phyloP scores from a whole-genome alignment of 2,329 filamentous ascomycete species.

The Plectosphaerella cucumerina region DNA sequence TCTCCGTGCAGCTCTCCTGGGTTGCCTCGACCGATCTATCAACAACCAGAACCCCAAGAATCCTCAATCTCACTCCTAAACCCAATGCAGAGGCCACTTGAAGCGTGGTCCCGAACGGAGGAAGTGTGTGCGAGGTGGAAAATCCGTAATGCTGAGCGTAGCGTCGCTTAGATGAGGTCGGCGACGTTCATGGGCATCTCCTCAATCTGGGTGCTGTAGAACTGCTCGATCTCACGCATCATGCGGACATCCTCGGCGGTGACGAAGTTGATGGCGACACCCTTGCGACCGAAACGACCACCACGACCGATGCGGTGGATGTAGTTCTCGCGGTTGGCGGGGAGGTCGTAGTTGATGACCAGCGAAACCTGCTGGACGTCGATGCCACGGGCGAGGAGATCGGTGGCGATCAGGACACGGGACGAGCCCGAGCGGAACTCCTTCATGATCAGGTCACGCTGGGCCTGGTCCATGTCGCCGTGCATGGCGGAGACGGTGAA shows the following conservation, averaged over 20 bases:
- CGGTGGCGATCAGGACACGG: constrained; percentile 96
- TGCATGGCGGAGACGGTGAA: constrained; percentile 99
- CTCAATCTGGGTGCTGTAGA: constrained; percentile 99
- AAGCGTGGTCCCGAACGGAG: constrained; percentile 8
- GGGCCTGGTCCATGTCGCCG: constrained; percentile 97
- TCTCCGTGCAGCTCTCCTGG: constrained; percentile 10
- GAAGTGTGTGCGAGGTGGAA: constrained; percentile 2
- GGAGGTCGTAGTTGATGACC: constrained; percentile 99
- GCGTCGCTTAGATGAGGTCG: constrained; percentile 63
- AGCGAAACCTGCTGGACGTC: constrained; percentile 99
- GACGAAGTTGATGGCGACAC: constrained; percentile 99
- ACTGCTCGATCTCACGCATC: constrained; percentile 99
- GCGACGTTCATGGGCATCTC: constrained; percentile 98
- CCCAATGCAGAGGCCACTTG: constrained; percentile 9
- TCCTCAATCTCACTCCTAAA: constrained; percentile 9
- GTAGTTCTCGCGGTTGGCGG: constrained; percentile 99
- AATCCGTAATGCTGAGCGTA: constrained; percentile 8
- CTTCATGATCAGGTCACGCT: constrained; percentile 99
- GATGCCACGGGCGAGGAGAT: constrained; percentile 97
- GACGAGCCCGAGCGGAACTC: constrained; percentile 99
- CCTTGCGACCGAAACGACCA: constrained; percentile 99
- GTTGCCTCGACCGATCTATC: constrained; percentile 16
- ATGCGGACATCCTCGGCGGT: constrained; percentile 98
- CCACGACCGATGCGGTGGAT: constrained; percentile 99
- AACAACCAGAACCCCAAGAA: constrained; percentile 12